Conservation (phyloP, 2,329 filamentous ascomycete species). For the Cordyceps pruinosa region DNA sequence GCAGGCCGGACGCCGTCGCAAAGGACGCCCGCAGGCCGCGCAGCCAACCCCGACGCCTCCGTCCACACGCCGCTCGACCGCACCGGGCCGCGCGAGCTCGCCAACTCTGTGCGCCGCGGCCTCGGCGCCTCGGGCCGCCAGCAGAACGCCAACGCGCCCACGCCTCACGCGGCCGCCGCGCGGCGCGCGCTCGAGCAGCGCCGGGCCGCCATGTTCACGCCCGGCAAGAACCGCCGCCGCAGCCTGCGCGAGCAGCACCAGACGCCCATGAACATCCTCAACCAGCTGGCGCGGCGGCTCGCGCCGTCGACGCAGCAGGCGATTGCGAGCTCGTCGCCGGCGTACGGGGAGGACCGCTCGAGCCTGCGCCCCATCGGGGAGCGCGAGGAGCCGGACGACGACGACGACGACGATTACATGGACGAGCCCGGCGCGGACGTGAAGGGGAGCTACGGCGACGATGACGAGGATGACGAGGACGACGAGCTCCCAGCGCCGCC, state of each 20-base stretch:
- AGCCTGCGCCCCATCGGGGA: slow-evolving; percentile 17
- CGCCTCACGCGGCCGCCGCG: slow-evolving; percentile 56
- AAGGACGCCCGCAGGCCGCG: slow-evolving; percentile 15
- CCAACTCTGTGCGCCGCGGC: slow-evolving; percentile 33
- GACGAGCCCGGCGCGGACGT: slow-evolving; percentile 35
- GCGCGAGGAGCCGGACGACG: slow-evolving; percentile 23
- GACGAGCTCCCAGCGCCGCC: slow-evolving; percentile 28
- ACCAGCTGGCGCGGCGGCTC: slow-evolving; percentile 47
- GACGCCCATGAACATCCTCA: slow-evolving; percentile 46
- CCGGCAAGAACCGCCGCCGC: slow-evolving; percentile 50
- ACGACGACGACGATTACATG: slow-evolving; percentile 46
- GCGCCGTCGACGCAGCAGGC: slow-evolving; percentile 42
- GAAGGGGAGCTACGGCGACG: slow-evolving; percentile 42
- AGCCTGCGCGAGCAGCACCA: slow-evolving; percentile 51
- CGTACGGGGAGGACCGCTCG: slow-evolving; percentile 14
- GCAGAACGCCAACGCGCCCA: slow-evolving; percentile 35
- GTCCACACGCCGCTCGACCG: slow-evolving; percentile 39
- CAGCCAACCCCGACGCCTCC: slow-evolving; percentile 19
- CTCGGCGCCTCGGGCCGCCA: slow-evolving; percentile 39
- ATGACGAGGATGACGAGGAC: slow-evolving; percentile 46
- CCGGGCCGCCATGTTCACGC: slow-evolving; percentile 53
- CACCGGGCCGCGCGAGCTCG: slow-evolving; percentile 27
- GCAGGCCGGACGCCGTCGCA: slow-evolving; percentile 31
- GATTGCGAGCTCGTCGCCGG: slow-evolving; percentile 38
- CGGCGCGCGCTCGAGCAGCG: slow-evolving; percentile 51